Percentiles rank a stretch among this genome's conserved stretches.
Conservation (phyloP, 2,329 filamentous ascomycete genomes). For the Colletotrichum sp. region DNA sequence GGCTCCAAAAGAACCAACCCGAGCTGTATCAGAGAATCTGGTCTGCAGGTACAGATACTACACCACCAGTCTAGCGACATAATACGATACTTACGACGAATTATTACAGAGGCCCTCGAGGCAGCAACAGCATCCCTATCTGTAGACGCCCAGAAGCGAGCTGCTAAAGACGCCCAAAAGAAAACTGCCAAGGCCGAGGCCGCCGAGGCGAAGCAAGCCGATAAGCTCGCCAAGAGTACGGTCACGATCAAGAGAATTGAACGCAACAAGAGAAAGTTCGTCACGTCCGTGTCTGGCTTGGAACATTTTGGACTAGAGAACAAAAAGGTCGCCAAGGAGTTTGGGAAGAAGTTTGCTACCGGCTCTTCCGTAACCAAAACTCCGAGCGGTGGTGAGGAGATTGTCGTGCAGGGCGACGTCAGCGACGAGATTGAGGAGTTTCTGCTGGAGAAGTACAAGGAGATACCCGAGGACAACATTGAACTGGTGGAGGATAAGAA, state of each 20-base stretch:
- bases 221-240: conserved; percentile 81
- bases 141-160: conserved; percentile 90
- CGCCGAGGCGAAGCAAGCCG: conserved; percentile 81
- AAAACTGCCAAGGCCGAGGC: conserved; percentile 94
- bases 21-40: conserved; percentile 81
- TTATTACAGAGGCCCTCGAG: conserved; percentile 72
- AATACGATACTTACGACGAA: neutral
- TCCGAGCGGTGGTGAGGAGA: conserved; percentile 87
- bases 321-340: conserved; percentile 95
- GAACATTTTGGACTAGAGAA: conserved; percentile 91
- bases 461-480: conserved; percentile 93
- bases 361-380: conserved; percentile 91
- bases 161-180: conserved; percentile 94
- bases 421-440: conserved; percentile 95
- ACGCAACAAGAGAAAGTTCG: conserved; percentile 96
- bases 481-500: conserved; percentile 96
- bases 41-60: conserved; percentile 71
- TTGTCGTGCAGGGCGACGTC: conserved; percentile 96
- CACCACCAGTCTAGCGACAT: neutral
- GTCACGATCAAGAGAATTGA: conserved; percentile 96
- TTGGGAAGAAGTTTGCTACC: conserved; percentile 98
- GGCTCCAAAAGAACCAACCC: conserved; percentile 79
- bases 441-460: conserved; percentile 84
- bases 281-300: conserved; percentile 89
- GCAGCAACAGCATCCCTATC: conserved; percentile 86